Evolutionary conservation across 2,329 filamentous ascomycete species (phyloP).

Genomic region (Bipolaris gigantea): DNA sequence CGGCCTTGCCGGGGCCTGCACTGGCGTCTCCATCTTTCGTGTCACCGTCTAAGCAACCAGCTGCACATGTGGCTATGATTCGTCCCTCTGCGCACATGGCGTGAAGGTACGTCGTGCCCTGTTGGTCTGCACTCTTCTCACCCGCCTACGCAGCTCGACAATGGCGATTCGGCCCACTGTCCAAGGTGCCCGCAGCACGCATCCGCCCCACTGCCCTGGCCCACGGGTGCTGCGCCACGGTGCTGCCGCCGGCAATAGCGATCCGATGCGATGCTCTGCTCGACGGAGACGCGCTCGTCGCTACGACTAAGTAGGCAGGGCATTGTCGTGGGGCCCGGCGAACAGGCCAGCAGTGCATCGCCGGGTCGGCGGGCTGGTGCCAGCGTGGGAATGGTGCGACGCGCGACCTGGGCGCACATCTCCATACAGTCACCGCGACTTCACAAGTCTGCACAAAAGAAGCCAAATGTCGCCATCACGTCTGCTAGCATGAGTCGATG

Average conservation of each 20-base stretch:
- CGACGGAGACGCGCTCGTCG: slow-evolving; percentile 9
- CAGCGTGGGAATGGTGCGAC: slow-evolving; percentile 13
- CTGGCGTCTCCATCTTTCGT: slow-evolving; percentile 31
- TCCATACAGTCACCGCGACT: neutral
- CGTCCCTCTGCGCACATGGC: slow-evolving; percentile 7
- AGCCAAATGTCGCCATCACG: slow-evolving; percentile 4
- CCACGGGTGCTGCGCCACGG: slow-evolving; percentile 1
- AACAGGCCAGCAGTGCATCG: slow-evolving; percentile 6
- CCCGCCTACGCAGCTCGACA: neutral
- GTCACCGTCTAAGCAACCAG: too few relatives aligned
- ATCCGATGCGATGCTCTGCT: neutral
- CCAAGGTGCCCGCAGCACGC: neutral
- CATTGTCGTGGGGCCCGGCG: neutral
- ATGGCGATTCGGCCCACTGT: slow-evolving; percentile 1
- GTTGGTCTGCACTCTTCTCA: slow-evolving; percentile 13
- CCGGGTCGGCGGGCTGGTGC: slow-evolving; percentile 9
- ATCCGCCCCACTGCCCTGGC: too few relatives aligned
- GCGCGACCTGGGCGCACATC: neutral
- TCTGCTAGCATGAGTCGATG: slow-evolving; percentile 8
- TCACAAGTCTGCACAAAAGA: slow-evolving; percentile 20
- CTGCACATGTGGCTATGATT: too few relatives aligned
- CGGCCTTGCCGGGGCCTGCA: slow-evolving; percentile 28
- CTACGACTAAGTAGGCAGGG: slow-evolving; percentile 1
- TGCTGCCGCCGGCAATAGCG: neutral
- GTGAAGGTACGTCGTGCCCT: slow-evolving; percentile 3